Base-by-base conservation (phyloP, 2,329 filamentous ascomycete species). In the Diaporthe vaccinii region DNA sequence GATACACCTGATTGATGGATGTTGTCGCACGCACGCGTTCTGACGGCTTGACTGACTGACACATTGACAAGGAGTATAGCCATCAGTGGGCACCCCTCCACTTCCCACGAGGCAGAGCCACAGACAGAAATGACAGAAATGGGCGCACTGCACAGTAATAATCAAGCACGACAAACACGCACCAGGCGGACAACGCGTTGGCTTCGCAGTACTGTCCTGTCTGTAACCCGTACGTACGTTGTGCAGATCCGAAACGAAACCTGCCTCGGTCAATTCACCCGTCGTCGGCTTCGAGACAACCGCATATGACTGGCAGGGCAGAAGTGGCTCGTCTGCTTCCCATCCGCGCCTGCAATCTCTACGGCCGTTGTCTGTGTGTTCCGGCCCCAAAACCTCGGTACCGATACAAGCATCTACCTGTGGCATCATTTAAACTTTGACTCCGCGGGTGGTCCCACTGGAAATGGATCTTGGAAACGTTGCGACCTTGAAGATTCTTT, bases 401-500 rank as follows among this genome's bases (percentile, higher is more conserved):
- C 65, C 65, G 65, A 69, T 55, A 55, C 65, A 39, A 28, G 65
- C 49, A 69, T 55, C 65, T 55, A 69, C 65, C 49, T 69, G 65
- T 69, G 65, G 65, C 65, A 69, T 69, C 65, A 69, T 69, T 69
- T 69, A 69, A 69, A 69, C 65, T 69, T 69, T 69, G 65, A 55
- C 49, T 69, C 65, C 65, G 49, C 49, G 49, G 49, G 28, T 22
- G 34, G 65, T 69, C 49, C 65, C 65, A 69, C 65, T 55, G 65
- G 34, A 69, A 69, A 69, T 69, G 65, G 65, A 69, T 55, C 65
- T 55, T 69, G 65, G 65, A 69, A 69, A 69, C 65, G 65, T 69
- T 55, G 46, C 65, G 34, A 69, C 65, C 65, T 69, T 69, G 65
- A 69, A 69, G 49, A 69, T 69, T 69, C 65, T 69, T 69, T 69